Evolutionary conservation across 169 alveolate genomes (phyloP).

Genomic region (Babesia divergens): DNA sequence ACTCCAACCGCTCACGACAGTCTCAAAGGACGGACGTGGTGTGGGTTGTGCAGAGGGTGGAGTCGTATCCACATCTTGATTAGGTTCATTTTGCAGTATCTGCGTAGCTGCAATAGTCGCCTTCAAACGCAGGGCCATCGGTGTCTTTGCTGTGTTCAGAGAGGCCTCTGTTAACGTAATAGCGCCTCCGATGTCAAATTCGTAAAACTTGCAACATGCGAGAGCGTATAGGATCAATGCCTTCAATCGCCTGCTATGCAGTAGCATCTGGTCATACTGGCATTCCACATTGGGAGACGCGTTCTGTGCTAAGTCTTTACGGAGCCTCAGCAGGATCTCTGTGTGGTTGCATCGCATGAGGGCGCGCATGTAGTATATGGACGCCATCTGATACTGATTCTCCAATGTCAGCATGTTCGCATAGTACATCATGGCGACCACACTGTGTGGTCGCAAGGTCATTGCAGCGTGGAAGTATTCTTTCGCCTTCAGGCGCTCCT

Average conservation of each 20-base stretch:
- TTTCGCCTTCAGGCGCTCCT: slow-evolving; percentile 32
- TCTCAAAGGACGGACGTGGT: not conserved
- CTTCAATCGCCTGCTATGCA: slow-evolving; percentile 28
- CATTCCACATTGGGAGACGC: not conserved
- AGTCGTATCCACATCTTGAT: not conserved
- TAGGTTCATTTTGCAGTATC: not conserved
- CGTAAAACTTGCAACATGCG: slow-evolving; percentile 39
- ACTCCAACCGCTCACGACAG: slow-evolving; percentile 17
- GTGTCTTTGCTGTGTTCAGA: not conserved
- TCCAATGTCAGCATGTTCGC: slow-evolving; percentile 46
- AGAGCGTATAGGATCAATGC: slow-evolving; percentile 43
- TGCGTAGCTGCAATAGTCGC: slow-evolving; percentile 20
- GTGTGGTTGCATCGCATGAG: slow-evolving; percentile 25
- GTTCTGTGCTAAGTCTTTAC: not conserved
- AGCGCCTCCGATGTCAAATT: slow-evolving; percentile 31
- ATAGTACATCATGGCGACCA: slow-evolving; percentile 12
- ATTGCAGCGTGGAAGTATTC: slow-evolving; percentile 27
- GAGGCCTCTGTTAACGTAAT: slow-evolving; percentile 19
- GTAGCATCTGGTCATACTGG: slow-evolving; percentile 6
- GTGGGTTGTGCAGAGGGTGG: not conserved
- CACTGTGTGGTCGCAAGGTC: not conserved
- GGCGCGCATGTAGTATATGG: slow-evolving; percentile 42
- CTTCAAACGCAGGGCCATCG: slow-evolving; percentile 38
- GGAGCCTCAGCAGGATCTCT: not conserved
- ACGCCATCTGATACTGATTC: slow-evolving; percentile 27